These are phyloP conservation scores for Pontederia paniculata DNA, from an alignment of 176 grass and related monocot genomes.

Conservation along the genomic window DNA sequence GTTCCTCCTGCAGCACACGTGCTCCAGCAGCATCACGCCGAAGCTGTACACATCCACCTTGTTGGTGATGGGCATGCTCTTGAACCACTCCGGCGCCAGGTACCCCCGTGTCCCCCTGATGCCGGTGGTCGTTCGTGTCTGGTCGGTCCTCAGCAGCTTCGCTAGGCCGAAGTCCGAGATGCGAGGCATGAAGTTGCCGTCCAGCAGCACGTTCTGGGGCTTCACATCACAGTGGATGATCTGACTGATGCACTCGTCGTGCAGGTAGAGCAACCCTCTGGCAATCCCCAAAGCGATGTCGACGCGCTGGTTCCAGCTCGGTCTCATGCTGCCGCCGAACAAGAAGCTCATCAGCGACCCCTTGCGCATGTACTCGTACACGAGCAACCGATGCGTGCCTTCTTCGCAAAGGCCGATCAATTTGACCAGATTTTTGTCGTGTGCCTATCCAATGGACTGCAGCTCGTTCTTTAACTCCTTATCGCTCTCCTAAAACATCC, in stretches of 20 bases:
- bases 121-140: slow-evolving; percentile 18
- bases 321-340: slow-evolving; percentile 7
- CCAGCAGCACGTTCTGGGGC: slow-evolving; percentile 33
- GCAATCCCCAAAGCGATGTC: slow-evolving; percentile 27
- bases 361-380: slow-evolving; percentile 31
- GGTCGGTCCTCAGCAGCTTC: slow-evolving; percentile 25
- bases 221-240: slow-evolving; percentile 40
- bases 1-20: slow-evolving; percentile 11
- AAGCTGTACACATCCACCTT: slow-evolving; percentile 42
- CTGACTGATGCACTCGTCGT: slow-evolving; percentile 29
- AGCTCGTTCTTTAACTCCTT: slow-evolving; percentile 29
- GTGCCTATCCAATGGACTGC: slow-evolving; percentile 24
- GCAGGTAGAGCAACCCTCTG: slow-evolving; percentile 32
- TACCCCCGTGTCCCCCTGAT: slow-evolving; percentile 30
- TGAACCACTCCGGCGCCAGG: slow-evolving; percentile 28
- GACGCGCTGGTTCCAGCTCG: slow-evolving; percentile 18
- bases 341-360: slow-evolving; percentile 18
- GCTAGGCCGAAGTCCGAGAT: slow-evolving; percentile 41
- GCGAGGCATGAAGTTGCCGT: slow-evolving; percentile 15
- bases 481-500: slow-evolving; percentile 1
- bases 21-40: slow-evolving; percentile 27
- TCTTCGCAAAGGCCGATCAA: slow-evolving; percentile 25
- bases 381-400: slow-evolving; percentile 23
- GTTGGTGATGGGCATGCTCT: slow-evolving; percentile 5
- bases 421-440: slow-evolving; percentile 30